Evolutionary conservation across 2,329 filamentous ascomycete genomes (phyloP).

Genomic region (Fonsecaea multimorphosa): DNA sequence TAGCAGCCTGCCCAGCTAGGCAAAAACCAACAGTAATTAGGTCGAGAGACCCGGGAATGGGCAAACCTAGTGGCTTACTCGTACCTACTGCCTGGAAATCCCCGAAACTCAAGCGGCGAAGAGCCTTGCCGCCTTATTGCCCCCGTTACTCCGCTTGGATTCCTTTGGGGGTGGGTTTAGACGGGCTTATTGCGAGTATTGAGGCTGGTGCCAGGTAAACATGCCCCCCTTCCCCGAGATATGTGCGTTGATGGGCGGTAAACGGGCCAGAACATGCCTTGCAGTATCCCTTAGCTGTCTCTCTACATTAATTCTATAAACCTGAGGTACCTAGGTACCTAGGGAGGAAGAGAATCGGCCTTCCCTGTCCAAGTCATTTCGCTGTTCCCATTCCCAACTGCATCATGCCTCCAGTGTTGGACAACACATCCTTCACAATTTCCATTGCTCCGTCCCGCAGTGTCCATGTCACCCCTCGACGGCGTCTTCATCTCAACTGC

Average conservation of each 20-base stretch:
- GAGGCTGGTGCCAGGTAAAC: neutral
- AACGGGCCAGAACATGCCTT: neutral
- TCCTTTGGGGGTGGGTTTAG: neutral
- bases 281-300: too few relatives aligned
- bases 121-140: neutral
- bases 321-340: too few relatives aligned
- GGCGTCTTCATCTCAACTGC: conserved; percentile 1
- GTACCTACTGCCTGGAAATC: neutral
- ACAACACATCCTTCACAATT: neutral
- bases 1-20: neutral
- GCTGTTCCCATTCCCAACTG: too few relatives aligned
- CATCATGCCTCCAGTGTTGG: too few relatives aligned
- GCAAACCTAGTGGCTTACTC: neutral
- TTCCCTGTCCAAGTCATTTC: too few relatives aligned
- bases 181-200: neutral
- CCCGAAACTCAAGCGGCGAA: conserved; percentile 6
- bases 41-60: neutral
- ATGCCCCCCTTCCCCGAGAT: neutral
- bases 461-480: neutral
- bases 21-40: neutral
- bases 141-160: neutral
- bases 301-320: too few relatives aligned
- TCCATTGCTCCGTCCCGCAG: neutral
- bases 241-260: neutral
- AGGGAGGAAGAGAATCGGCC: too few relatives aligned